phyloP scores from a whole-genome alignment of 441 rosid genomes.

The Cnidoscolus chayamansa region DNA sequence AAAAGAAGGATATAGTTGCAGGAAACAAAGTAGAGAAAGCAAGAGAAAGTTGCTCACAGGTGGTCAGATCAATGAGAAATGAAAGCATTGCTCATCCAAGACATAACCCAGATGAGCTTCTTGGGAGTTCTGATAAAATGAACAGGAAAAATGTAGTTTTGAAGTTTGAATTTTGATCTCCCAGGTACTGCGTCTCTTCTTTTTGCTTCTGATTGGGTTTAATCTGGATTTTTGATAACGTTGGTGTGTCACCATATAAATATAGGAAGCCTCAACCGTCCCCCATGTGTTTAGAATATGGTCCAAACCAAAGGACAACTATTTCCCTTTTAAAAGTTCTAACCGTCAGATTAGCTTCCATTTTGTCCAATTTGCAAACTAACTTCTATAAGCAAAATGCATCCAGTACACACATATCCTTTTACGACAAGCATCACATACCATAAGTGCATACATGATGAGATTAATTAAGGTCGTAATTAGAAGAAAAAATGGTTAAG shows the following conservation, averaged over 20 bases:
- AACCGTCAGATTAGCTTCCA: not conserved
- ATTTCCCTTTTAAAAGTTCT: not conserved
- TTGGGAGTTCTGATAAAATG: not conserved
- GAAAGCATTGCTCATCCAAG: not conserved
- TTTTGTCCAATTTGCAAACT: not conserved
- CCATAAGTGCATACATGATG: not conserved
- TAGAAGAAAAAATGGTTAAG: not conserved
- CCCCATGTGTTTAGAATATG: not conserved
- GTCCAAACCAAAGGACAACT: not conserved
- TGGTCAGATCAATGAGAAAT: not conserved
- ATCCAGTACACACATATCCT: too few species aligned
- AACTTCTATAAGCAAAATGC: too few species aligned
- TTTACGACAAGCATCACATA: too few species aligned
- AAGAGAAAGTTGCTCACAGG: slow-evolving; percentile 2
- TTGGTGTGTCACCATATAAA: slow-evolving; percentile 20
- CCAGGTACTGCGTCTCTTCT: too few species aligned
- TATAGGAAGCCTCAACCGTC: slow-evolving; percentile 7
- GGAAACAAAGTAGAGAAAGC: not conserved
- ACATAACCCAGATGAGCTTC: not conserved
- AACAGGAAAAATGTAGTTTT: too few species aligned
- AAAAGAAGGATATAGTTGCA: too few species aligned
- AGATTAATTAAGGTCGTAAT: not conserved
- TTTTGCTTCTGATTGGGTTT: too few species aligned
- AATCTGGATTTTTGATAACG: not conserved
- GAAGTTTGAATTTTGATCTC: too few species aligned